Conservation (phyloP, 208 protist genomes). For the Wallacemonas sp. region DNA sequence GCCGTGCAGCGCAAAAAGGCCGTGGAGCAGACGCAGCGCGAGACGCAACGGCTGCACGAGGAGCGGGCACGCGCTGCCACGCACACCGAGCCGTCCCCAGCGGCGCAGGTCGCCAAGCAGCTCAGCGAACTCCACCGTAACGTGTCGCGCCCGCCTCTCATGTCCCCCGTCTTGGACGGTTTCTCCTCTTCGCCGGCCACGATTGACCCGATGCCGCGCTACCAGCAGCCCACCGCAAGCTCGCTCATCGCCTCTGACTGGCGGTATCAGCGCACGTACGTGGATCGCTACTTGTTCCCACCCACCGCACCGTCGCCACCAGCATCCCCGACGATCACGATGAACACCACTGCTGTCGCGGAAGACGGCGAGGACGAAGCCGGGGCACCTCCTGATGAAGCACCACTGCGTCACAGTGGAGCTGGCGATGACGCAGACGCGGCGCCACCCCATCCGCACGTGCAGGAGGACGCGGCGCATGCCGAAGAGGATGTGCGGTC, state of each 20-base stretch:
- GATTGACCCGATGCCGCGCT: constrained; percentile 26
- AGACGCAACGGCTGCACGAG: constrained; percentile 10
- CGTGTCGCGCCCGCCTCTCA: neutral
- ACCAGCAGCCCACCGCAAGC: constrained; percentile 49
- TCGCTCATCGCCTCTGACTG: constrained; percentile 70
- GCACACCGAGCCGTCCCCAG: neutral
- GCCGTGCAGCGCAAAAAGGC: neutral
- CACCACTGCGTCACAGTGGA: too few relatives aligned
- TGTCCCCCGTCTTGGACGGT: neutral
- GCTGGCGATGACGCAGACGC: too few relatives aligned
- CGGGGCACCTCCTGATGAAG: too few relatives aligned
- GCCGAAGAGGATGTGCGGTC: too few relatives aligned
- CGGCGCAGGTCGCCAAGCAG: neutral
- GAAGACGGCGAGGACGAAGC: neutral
- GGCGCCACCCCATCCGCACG: too few relatives aligned
- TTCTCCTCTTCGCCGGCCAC: neutral
- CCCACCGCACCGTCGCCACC: neutral
- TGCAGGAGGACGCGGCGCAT: too few relatives aligned
- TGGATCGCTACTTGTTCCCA: constrained; percentile 52
- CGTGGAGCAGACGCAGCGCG: neutral
- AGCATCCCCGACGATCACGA: too few relatives aligned
- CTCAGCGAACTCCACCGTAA: neutral
- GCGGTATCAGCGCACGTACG: constrained; percentile 76
- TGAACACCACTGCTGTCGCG: neutral
- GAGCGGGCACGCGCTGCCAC: neutral